Evolutionary conservation across 257 asterid genomes (phyloP).

Genomic region (Solanum chmielewskii): DNA sequence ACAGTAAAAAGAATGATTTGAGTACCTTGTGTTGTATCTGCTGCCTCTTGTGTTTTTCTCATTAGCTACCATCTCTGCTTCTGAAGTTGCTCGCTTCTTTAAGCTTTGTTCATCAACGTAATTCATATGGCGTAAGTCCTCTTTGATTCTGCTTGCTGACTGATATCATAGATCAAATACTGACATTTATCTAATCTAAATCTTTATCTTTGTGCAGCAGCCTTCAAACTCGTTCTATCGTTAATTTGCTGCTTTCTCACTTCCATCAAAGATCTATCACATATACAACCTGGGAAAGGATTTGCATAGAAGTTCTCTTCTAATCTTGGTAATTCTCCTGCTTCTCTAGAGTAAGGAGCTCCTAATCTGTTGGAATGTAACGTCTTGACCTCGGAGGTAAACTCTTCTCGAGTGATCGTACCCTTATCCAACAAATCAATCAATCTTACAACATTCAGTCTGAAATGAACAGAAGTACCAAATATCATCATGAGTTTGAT

Average conservation of each 20-base stretch:
- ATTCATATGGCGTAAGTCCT: not conserved
- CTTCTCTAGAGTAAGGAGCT: conserved; percentile 37
- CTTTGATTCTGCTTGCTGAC: not conserved
- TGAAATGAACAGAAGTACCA: conserved; percentile 4
- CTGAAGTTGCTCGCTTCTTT: not conserved
- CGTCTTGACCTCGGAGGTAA: conserved; percentile 27
- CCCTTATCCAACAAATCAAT: conserved; percentile 37
- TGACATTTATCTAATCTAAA: not conserved
- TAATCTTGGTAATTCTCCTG: conserved; percentile 24
- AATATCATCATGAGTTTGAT: not conserved
- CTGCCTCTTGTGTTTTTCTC: not conserved
- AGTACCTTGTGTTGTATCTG: not conserved
- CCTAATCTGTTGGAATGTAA: conserved; percentile 42
- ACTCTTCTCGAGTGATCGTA: conserved; percentile 30
- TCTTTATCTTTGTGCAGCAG: conserved; percentile 3
- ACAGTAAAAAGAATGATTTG: not conserved
- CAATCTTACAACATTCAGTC: conserved; percentile 38
- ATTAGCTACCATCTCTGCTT: conserved; percentile 6
- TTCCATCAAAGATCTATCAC: conserved; percentile 18
- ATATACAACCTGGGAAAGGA: conserved; percentile 57
- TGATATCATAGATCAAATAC: not conserved
- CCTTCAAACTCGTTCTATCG: not conserved
- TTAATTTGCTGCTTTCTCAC: conserved; percentile 4
- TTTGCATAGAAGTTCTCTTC: conserved; percentile 66
- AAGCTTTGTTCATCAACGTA: not conserved